Conservation (phyloP, 139 green algal species). For the Chlorella ohadii region DNA sequence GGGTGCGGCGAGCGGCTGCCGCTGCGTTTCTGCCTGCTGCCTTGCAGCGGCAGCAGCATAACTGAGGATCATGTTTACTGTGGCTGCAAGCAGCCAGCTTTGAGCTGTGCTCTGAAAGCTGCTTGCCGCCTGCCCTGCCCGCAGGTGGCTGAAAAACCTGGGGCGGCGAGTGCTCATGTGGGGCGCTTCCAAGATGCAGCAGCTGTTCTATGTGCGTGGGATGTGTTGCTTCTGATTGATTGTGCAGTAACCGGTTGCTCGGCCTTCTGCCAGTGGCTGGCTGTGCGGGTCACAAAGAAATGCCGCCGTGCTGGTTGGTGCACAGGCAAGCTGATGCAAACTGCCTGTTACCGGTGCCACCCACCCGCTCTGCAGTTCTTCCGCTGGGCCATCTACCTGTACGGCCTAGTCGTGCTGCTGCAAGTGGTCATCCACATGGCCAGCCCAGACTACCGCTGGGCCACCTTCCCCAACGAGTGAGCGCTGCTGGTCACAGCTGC, state of each 20-base stretch:
- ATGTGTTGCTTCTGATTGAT: too few species aligned
- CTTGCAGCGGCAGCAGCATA: too few species aligned
- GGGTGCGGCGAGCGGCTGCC: background rate
- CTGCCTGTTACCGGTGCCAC: background rate
- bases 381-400: constrained; percentile 30
- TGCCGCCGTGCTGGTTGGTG: too few species aligned
- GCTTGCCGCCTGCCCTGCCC: too few species aligned
- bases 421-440: constrained; percentile 19
- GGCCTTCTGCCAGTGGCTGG: too few species aligned
- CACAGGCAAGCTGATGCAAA: too few species aligned
- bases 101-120: too few species aligned
- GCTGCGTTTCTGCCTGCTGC: too few species aligned
- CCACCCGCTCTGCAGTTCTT: background rate
- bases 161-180: constrained; percentile 25
- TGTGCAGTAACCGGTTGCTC: too few species aligned
- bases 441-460: constrained; percentile 21
- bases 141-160: constrained; percentile 2
- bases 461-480: constrained; percentile 19
- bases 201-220: constrained; percentile 24
- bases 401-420: constrained; percentile 16
- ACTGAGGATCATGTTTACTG: too few species aligned
- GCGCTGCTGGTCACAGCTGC: background rate
- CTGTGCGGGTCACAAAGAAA: too few species aligned
- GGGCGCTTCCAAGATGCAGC: constrained; percentile 35
- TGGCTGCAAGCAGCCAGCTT: too few species aligned